Evolutionary conservation across 495 filamentous ascomycete species (phyloP).

Genomic region (Apodospora peruviana): DNA sequence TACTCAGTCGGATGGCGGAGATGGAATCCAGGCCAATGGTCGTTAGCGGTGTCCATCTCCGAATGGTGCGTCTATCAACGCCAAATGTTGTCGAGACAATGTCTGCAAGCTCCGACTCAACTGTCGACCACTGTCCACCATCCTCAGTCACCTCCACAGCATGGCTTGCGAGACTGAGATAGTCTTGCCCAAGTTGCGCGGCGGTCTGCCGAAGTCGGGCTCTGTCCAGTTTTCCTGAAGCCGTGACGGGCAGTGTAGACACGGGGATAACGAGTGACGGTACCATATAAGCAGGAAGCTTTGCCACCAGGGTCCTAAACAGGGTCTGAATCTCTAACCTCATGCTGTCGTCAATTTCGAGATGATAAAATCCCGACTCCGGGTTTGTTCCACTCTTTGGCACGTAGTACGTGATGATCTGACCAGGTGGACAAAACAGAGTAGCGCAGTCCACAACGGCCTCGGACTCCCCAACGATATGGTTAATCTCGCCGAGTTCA

Average conservation of each 20-base stretch:
- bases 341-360: slow-evolving; percentile 18
- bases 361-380: slow-evolving; percentile 12
- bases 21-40: slow-evolving; percentile 72
- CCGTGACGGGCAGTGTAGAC: slow-evolving; percentile 54
- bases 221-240: slow-evolving; percentile 58
- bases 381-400: slow-evolving; percentile 16
- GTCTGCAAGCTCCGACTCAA: slow-evolving; percentile 45
- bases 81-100: slow-evolving; percentile 38
- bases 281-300: slow-evolving; percentile 62
- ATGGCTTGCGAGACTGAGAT: slow-evolving; percentile 17
- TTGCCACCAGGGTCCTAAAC: slow-evolving; percentile 33
- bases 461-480: slow-evolving; percentile 38
- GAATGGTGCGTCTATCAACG: slow-evolving; percentile 51
- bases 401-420: slow-evolving; percentile 57
- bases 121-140: slow-evolving; percentile 44
- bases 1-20: slow-evolving; percentile 65
- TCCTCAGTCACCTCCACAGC: slow-evolving; percentile 16
- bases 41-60: slow-evolving; percentile 38
- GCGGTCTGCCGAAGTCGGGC: slow-evolving; percentile 13
- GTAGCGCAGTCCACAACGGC: slow-evolving; percentile 49
- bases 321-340: slow-evolving; percentile 24
- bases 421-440: slow-evolving; percentile 47
- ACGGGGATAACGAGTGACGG: slow-evolving; percentile 65
- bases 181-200: slow-evolving; percentile 8
- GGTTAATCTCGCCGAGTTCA: slow-evolving; percentile 72